phyloP scores from a whole-genome alignment of 768 basidiomycete species.

The Astraeus odoratus region DNA sequence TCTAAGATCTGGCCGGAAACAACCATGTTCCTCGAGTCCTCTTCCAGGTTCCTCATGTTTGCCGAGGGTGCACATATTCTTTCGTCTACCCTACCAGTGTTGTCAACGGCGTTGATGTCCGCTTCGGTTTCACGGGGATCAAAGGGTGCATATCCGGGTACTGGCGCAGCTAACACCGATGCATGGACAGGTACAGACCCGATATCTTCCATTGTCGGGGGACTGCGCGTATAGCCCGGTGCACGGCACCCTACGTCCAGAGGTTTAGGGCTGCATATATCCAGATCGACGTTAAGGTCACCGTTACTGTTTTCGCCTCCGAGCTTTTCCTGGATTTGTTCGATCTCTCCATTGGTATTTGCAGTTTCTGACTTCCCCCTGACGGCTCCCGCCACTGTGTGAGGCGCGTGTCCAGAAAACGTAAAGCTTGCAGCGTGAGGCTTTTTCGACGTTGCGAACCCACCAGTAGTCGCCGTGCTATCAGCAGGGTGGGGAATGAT shows the following conservation, averaged over 20 bases:
- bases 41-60: constrained; percentile 5
- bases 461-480: background rate
- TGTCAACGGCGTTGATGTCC: background rate
- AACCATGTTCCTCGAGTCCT: constrained; percentile 5
- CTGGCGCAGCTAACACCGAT: constrained; percentile 10
- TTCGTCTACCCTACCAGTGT: constrained; percentile 1
- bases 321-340: background rate
- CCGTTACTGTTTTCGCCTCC: background rate
- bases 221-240: constrained; percentile 21
- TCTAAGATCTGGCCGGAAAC: background rate
- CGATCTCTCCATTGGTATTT: background rate
- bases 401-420: background rate
- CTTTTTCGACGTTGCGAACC: background rate
- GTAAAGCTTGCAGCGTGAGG: background rate
- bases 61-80: constrained; percentile 4
- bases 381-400: background rate
- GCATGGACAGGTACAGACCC: background rate
- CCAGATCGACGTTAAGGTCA: background rate
- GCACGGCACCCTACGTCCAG: constrained; percentile 1
- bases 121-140: background rate
- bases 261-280: background rate
- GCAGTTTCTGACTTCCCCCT: background rate
- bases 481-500: constrained; percentile 16
- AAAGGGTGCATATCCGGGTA: constrained; percentile 13
- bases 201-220: constrained; percentile 3